Conservation (phyloP, 257 asterid genomes). For the Solanum piurae region DNA sequence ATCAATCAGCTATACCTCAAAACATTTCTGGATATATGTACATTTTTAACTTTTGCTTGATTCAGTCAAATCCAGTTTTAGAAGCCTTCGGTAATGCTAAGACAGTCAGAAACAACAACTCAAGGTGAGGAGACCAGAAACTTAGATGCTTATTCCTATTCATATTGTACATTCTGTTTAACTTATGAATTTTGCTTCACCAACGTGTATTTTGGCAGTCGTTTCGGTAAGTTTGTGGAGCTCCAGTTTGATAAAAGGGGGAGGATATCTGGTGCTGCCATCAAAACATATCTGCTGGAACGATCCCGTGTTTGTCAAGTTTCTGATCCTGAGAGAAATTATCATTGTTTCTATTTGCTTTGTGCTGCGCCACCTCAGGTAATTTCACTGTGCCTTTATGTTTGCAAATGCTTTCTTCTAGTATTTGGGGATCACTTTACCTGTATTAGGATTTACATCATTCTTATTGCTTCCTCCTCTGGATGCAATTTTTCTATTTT, state of each 20-base stretch:
- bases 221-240: constrained; percentile 94
- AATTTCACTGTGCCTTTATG: not conserved
- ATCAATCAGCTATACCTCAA: not conserved
- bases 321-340: constrained; percentile 91
- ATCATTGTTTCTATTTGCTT: constrained; percentile 90
- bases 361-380: constrained; percentile 93
- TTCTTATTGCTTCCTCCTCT: not conserved
- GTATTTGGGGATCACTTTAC: not conserved
- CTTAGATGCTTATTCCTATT: not conserved
- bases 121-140: constrained; percentile 40
- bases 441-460: not conserved
- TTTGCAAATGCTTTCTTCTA: not conserved
- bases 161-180: not conserved
- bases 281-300: constrained; percentile 86
- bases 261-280: constrained; percentile 90
- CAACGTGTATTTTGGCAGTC: constrained; percentile 33
- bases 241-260: constrained; percentile 64
- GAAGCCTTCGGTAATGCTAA: constrained; percentile 97
- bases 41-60: not conserved
- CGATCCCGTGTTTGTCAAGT: constrained; percentile 90
- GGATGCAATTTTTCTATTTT: not conserved
- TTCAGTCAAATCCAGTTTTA: constrained; percentile 87
- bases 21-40: not conserved
- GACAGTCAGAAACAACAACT: constrained; percentile 84
- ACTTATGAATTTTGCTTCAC: not conserved